A percentile compares a stretch with the other conserved stretches of the same genome.
Evolutionary conservation across 2,329 filamentous ascomycete genomes (phyloP).

Genomic region (Clarireedia homoeocarpa): DNA sequence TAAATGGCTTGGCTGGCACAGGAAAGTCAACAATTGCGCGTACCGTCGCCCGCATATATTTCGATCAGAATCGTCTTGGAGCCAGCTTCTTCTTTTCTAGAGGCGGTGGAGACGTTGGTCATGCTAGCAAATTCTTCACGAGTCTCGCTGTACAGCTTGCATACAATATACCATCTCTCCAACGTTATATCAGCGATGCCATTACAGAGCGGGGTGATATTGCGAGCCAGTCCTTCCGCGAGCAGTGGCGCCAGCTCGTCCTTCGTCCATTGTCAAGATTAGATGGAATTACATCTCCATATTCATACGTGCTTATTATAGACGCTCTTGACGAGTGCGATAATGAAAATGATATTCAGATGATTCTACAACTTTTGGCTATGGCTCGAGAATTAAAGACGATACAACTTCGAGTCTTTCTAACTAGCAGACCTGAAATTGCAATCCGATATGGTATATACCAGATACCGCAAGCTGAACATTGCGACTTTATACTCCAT

Average conservation of each 20-base stretch:
- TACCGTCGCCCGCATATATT: conserved; percentile 29
- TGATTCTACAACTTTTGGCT: no score
- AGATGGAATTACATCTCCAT: no score
- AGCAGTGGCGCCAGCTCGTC: conserved; percentile 34
- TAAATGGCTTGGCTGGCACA: conserved; percentile 32
- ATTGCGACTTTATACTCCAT: conserved; percentile 6
- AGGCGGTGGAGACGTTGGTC: conserved; percentile 20
- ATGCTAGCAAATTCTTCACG: conserved; percentile 28
- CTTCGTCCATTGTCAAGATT: no score
- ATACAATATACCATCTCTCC: conserved; percentile 25
- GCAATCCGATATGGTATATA: conserved; percentile 18
- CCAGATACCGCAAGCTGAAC: neutral
- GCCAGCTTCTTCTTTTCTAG: conserved; percentile 28
- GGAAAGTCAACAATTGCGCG: conserved; percentile 22
- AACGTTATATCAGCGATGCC: conserved; percentile 22
- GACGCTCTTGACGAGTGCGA: no score
- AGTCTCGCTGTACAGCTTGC: conserved; percentile 27
- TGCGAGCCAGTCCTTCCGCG: conserved; percentile 21
- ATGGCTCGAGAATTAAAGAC: no score
- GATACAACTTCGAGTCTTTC: conserved; percentile 23
- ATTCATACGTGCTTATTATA: no score
- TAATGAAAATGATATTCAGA: no score
- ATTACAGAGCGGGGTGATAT: conserved; percentile 29
- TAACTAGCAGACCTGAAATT: conserved; percentile 27
- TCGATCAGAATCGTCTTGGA: conserved; percentile 21